Conservation (phyloP, 306 rosid species). For the Prunus armeniaca region DNA sequence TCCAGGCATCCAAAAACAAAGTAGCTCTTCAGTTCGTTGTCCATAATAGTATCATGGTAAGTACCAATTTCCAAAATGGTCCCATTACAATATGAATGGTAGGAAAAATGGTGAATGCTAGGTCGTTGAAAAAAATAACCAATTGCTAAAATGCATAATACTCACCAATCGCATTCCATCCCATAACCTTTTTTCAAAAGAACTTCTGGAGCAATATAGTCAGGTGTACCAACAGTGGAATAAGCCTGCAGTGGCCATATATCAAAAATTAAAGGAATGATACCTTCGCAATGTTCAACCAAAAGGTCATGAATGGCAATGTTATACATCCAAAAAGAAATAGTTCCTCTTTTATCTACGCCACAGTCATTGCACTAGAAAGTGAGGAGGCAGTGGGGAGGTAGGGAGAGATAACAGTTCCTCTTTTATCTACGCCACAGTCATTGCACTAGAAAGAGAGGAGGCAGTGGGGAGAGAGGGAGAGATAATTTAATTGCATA, state of each 20-base stretch:
- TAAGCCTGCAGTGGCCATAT: slow-evolving; percentile 71
- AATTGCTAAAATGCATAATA: slow-evolving; percentile 11
- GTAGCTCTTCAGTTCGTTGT: neutral
- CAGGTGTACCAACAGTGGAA: slow-evolving; percentile 99
- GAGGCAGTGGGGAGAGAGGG: neutral
- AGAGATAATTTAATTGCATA: neutral
- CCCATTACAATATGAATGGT: neutral
- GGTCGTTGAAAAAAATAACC: neutral
- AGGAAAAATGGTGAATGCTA: neutral
- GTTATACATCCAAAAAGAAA: neutral
- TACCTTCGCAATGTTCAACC: neutral
- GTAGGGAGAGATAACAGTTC: neutral
- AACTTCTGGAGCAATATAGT: slow-evolving; percentile 99
- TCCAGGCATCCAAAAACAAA: neutral
- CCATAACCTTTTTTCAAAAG: slow-evolving; percentile 94
- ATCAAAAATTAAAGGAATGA: slow-evolving; percentile 22
- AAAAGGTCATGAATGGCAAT: neutral
- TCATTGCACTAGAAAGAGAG: neutral
- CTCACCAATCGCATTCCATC: slow-evolving; percentile 99
- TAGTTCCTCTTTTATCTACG: neutral
- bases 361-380: neutral
- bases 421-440: neutral
- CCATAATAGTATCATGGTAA: neutral
- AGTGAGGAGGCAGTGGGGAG: neutral
- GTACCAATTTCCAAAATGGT: neutral